phyloP scores from a whole-genome alignment of 441 rosid genomes.

The Corymbia calophylla region DNA sequence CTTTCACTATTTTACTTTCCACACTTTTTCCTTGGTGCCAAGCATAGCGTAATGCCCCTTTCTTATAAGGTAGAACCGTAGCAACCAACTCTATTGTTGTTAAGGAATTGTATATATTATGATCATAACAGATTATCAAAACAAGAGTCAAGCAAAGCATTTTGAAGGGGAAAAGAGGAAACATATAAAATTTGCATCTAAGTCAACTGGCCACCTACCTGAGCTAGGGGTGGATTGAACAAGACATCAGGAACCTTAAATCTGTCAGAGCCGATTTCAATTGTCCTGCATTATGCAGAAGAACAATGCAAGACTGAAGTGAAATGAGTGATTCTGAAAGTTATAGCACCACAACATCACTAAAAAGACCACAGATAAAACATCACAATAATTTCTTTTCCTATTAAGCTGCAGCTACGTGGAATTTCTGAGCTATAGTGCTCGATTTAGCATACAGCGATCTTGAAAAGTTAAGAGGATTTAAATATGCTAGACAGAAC shows the following conservation, averaged over 20 bases:
- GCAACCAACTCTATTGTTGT: neutral
- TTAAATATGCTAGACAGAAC: neutral
- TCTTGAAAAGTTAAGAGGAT: neutral
- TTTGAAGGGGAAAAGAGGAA: neutral
- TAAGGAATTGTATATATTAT: neutral
- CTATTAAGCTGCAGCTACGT: neutral
- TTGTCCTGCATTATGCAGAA: conserved; percentile 48
- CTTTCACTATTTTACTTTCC: neutral
- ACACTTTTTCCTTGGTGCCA: neutral
- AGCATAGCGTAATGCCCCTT: neutral
- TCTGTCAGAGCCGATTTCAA: conserved; percentile 97
- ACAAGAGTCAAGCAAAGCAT: neutral
- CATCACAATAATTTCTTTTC: neutral
- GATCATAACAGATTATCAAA: neutral
- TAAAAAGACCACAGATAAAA: neutral
- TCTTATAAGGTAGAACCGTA: neutral
- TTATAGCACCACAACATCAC: neutral
- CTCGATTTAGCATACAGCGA: neutral
- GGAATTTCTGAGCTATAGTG: neutral
- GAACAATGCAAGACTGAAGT: neutral
- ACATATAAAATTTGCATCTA: neutral
- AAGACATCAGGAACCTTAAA: conserved; percentile 96
- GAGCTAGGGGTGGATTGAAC: conserved; percentile 84
- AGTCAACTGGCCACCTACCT: conserved; percentile 33
- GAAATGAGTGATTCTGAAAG: neutral